Evolutionary conservation across 2,329 filamentous ascomycete species (phyloP), one percentile per base, ranked within the genome.

Genomic region (Fusarium sp.): DNA sequence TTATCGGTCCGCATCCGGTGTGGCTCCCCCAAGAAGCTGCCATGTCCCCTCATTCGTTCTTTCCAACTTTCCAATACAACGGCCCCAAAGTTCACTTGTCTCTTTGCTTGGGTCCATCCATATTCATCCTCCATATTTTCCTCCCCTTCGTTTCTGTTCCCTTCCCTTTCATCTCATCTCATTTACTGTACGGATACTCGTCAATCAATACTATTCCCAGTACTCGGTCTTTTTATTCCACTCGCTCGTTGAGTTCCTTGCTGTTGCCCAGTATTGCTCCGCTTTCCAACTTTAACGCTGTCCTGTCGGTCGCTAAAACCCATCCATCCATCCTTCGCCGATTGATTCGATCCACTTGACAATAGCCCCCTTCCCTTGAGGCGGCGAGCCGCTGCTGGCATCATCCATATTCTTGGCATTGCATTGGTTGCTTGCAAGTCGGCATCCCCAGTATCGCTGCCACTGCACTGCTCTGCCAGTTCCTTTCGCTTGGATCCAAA

Each of bases 1-100:
- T 63, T 64, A 58, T 72, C 65, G 71, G 62, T 59, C 71, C 67
- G 62, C 71, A 67, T 75, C 70, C 60, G 72, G 69, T 64, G 57
- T 73, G 72, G 63, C 66, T 67, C 63, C 28, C 44, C 34, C 18
- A 37, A 42, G 42, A 30, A 19, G 53, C 62, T 43, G 57, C 34
- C 26, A 28, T 56, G 51, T 23, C 31, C 44, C 61, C 51, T 60
- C 69, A 72, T 72, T 75, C 65, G 67, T 46, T 72, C 64, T 46
- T 67, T 65, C 61, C 34, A 51, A 58, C 49, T 48, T 59, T 61
- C 45, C 55, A 69, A 64, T 59, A 45, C 55, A 71, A 64, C 19
- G 34, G 49, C 13, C 49, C 49, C 49, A 42, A 52, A 52, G 49
- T 52, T 52, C 25, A 46, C 44, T 46, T 46, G 49, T 41, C 18